phyloP scores from a whole-genome alignment of 108 stramenopile species.

The Cyclotella sp. region DNA sequence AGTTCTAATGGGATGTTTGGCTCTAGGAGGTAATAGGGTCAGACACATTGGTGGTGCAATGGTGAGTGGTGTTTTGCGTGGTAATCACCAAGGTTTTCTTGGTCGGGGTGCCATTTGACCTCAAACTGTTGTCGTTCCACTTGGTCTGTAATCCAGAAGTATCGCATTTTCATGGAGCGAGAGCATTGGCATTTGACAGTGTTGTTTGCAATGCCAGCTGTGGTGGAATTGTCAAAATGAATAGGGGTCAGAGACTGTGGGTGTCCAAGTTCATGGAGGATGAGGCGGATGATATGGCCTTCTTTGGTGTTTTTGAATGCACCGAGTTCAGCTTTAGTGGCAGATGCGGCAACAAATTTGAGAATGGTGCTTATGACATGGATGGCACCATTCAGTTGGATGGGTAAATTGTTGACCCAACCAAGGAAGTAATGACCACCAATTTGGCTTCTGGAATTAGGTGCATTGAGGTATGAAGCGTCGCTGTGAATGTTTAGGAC shows the following conservation, averaged over 20 bases:
- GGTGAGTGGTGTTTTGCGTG: not conserved
- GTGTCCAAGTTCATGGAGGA: not conserved
- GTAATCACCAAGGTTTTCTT: conserved; percentile 4
- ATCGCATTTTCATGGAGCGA: conserved; percentile 6
- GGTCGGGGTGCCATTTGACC: not conserved
- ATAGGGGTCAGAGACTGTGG: not conserved
- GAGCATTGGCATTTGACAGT: conserved; percentile 52
- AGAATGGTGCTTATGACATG: conserved; percentile 13
- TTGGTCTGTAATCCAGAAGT: conserved; percentile 11
- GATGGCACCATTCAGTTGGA: conserved; percentile 39
- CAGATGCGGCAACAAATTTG: conserved; percentile 29
- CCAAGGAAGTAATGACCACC: conserved; percentile 46
- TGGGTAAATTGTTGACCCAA: not conserved
- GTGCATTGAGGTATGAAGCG: conserved; percentile 40
- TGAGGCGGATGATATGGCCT: not conserved
- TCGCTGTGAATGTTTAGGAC: conserved; percentile 20
- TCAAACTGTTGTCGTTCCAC: not conserved
- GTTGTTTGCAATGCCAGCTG: conserved; percentile 55
- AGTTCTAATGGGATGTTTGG: not conserved
- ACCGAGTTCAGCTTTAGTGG: conserved; percentile 56
- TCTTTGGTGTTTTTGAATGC: conserved; percentile 48
- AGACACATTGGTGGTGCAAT: not conserved
- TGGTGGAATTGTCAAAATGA: conserved; percentile 46
- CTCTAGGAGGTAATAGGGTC: not conserved
- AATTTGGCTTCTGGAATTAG: conserved; percentile 39